These are phyloP conservation scores for Naganishia randhawae DNA, from an alignment of 768 basidiomycete genomes.

Conservation along the genomic window DNA sequence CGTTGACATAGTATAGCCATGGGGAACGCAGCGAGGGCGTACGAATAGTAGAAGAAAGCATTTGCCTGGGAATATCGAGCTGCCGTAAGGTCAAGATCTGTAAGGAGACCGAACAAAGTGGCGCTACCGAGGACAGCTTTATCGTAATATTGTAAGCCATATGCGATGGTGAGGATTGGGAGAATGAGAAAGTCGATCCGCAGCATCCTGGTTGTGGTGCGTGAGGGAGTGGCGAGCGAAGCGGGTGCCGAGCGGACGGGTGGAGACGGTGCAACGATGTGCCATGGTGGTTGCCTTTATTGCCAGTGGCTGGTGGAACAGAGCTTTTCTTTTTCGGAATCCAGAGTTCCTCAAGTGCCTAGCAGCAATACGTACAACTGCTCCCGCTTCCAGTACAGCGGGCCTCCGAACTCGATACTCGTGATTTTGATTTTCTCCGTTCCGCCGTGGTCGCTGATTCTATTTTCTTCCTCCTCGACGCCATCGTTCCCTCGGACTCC, in stretches of 20 bases:
- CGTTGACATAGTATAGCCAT: slow-evolving; percentile 37
- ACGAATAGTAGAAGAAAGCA: slow-evolving; percentile 51
- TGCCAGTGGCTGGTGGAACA: no score
- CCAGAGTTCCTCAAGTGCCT: neutral
- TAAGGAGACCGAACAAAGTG: slow-evolving; percentile 47
- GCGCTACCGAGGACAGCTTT: slow-evolving; percentile 49
- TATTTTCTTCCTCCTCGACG: no score
- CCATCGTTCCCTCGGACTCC: no score
- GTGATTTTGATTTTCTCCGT: slow-evolving; percentile 2
- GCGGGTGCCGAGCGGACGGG: neutral
- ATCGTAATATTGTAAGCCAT: slow-evolving; percentile 48
- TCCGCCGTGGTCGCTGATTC: no score
- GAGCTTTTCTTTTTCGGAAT: no score
- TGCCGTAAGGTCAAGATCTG: slow-evolving; percentile 41
- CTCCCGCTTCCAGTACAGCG: neutral
- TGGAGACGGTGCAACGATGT: no score
- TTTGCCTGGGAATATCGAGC: slow-evolving; percentile 46
- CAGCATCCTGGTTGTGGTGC: neutral
- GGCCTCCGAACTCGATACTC: neutral
- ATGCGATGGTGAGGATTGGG: slow-evolving; percentile 47
- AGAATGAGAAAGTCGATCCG: slow-evolving; percentile 38
- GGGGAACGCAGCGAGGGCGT: slow-evolving; percentile 46
- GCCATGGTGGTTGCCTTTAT: no score
- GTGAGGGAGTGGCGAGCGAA: neutral
- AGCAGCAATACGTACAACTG: neutral